These are phyloP conservation scores for Omphalea diandra DNA, from an alignment of 441 rosid genomes.

Conservation along the genomic window DNA sequence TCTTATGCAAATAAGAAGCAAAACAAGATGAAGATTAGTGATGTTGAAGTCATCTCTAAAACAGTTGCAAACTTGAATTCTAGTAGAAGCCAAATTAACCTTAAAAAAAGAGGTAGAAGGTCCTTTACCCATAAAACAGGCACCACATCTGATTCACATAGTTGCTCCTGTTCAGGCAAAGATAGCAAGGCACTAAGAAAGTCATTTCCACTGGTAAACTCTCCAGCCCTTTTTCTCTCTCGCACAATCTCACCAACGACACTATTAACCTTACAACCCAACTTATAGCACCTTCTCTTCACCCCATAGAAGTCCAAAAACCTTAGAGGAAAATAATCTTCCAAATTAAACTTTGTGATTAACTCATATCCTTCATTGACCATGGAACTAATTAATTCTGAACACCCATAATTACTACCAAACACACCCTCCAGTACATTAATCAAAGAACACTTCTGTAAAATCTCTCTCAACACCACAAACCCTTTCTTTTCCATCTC, in stretches of 20 bases:
- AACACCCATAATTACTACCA: constrained; percentile 26
- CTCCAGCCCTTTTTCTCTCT: constrained; percentile 31
- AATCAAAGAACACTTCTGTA: constrained; percentile 45
- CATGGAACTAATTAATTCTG: constrained; percentile 29
- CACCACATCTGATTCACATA: constrained; percentile 50
- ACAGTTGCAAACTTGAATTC: too few species aligned
- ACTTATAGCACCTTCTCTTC: constrained; percentile 48
- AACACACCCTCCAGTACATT: constrained; percentile 57
- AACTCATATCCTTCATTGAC: constrained; percentile 62
- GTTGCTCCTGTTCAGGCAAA: constrained; percentile 54
- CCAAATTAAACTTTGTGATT: constrained; percentile 47
- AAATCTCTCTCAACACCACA: constrained; percentile 38
- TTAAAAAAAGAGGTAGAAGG: not conserved
- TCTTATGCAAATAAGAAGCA: too few species aligned
- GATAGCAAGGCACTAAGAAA: constrained; percentile 53
- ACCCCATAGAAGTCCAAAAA: constrained; percentile 59
- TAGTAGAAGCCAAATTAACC: too few species aligned
- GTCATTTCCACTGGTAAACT: constrained; percentile 31
- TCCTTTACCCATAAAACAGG: constrained; percentile 62
- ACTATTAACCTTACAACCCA: constrained; percentile 41
- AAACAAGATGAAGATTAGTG: too few species aligned
- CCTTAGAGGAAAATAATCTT: constrained; percentile 50
- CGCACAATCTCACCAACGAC: constrained; percentile 42
- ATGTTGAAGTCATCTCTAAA: too few species aligned
- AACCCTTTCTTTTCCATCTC: constrained; percentile 32